Conservation (phyloP, 257 asterid species). For the Coffea eugenioides region DNA sequence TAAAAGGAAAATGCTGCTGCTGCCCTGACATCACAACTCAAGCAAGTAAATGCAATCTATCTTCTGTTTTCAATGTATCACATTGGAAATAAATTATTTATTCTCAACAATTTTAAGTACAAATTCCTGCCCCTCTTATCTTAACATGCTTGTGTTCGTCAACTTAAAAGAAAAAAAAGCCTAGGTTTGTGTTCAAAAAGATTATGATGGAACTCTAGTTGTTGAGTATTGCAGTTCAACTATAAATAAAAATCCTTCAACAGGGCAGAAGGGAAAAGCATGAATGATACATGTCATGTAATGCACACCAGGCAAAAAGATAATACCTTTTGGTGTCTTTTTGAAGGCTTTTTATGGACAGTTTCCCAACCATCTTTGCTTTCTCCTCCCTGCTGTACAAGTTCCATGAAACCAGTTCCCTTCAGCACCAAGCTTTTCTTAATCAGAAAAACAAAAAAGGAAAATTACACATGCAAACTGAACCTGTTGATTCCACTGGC, state of each 20-base stretch:
- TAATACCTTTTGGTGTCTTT: slow-evolving; percentile 56
- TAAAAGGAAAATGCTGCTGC: background rate
- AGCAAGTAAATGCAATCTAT: background rate
- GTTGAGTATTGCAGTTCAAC: background rate
- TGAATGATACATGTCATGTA: background rate
- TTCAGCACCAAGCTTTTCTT: background rate
- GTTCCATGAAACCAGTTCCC: slow-evolving; percentile 19
- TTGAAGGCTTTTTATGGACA: slow-evolving; percentile 58
- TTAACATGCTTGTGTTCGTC: background rate
- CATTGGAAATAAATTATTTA: background rate
- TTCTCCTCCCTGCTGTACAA: slow-evolving; percentile 43
- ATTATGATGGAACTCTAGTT: background rate
- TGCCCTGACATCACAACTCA: background rate
- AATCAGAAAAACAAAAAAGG: slow-evolving; percentile 7
- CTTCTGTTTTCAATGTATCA: background rate
- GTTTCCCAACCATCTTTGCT: slow-evolving; percentile 78
- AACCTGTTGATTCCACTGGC: slow-evolving; percentile 29
- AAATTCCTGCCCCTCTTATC: background rate
- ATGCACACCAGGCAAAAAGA: background rate
- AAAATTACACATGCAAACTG: slow-evolving; percentile 13
- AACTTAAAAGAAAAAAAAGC: too few species aligned
- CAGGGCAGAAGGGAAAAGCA: background rate
- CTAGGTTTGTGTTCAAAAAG: background rate
- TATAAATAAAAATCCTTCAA: background rate
- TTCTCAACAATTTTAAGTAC: background rate